Conservation (phyloP, 31 red algal genomes). For the Porphyra umbilicalis region DNA sequence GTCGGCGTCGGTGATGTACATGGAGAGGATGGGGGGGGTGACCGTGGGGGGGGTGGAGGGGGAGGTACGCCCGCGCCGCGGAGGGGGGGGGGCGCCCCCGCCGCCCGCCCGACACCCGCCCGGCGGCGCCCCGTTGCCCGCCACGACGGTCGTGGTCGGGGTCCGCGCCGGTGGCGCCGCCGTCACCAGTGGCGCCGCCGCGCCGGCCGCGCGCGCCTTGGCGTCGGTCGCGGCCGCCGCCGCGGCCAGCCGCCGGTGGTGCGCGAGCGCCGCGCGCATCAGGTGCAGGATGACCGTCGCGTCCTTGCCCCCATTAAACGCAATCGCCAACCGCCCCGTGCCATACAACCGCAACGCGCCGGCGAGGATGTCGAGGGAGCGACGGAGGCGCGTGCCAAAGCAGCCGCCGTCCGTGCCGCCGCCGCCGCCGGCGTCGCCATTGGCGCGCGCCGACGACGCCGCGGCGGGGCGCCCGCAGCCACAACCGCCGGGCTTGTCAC, state of each 20-base stretch:
- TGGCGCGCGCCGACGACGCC: neutral
- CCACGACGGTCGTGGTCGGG: neutral
- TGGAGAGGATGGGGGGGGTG: constrained; percentile 22
- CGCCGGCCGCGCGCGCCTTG: neutral
- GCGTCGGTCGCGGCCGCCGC: neutral
- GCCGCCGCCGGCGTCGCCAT: neutral
- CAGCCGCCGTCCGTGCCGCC: neutral
- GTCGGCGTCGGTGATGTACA: constrained; percentile 36
- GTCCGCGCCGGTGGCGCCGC: neutral
- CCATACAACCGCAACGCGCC: constrained; percentile 52
- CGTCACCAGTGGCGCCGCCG: too few relatives aligned
- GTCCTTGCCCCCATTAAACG: constrained; percentile 98
- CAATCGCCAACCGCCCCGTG: constrained; percentile 48
- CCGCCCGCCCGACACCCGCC: neutral
- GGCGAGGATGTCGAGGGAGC: constrained; percentile 30
- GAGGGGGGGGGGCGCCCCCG: neutral
- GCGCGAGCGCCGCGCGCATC: constrained; percentile 56
- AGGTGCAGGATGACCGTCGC: constrained; percentile 90
- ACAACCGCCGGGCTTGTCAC: neutral
- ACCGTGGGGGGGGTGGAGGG: neutral
- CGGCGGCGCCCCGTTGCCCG: neutral
- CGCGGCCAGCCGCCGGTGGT: constrained; percentile 9
- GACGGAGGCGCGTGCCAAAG: constrained; percentile 11
- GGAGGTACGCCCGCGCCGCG: too few relatives aligned
- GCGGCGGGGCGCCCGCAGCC: neutral